A percentile compares a stretch with the other conserved stretches of the same genome.
Conservation (phyloP, 495 filamentous ascomycete species). For the Jackrogersella multiformis region DNA sequence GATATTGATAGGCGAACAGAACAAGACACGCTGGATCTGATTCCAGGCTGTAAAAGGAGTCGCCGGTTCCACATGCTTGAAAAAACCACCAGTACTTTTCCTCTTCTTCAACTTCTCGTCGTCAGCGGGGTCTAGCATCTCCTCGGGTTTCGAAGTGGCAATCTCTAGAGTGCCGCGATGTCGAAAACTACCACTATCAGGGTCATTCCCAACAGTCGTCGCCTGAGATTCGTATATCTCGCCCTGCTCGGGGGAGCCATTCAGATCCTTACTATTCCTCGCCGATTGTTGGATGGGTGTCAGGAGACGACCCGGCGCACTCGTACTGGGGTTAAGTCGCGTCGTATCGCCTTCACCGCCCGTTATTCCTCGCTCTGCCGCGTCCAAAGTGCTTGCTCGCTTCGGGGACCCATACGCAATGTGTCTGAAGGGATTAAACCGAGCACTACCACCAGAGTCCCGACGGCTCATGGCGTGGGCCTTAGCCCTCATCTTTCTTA, state of each 20-base stretch:
- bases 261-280: conserved; percentile 33
- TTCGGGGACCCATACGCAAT: conserved; percentile 37
- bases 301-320: conserved; percentile 39
- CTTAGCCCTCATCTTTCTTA: conserved; percentile 44
- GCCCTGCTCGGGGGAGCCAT: conserved; percentile 21
- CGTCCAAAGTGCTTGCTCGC: conserved; percentile 40
- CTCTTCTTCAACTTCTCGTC: conserved; percentile 50
- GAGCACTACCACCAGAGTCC: conserved; percentile 38
- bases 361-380: conserved; percentile 37
- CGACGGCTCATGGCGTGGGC: conserved; percentile 47
- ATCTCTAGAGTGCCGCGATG: conserved; percentile 23
- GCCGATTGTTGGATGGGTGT: conserved; percentile 29
- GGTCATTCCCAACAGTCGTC: conserved; percentile 35
- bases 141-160: background rate
- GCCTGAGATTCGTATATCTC: conserved; percentile 40
- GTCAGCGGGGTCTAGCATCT: background rate
- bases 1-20: conserved; percentile 86
- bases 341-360: conserved; percentile 1
- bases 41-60: conserved; percentile 70
- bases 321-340: conserved; percentile 32
- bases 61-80: conserved; percentile 56
- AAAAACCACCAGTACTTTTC: conserved; percentile 44
- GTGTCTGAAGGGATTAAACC: conserved; percentile 49
- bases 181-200: conserved; percentile 12
- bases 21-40: conserved; percentile 74